phyloP scores from a whole-genome alignment of 1,284 basidiomycete species.

The Austroboletus niveus region DNA sequence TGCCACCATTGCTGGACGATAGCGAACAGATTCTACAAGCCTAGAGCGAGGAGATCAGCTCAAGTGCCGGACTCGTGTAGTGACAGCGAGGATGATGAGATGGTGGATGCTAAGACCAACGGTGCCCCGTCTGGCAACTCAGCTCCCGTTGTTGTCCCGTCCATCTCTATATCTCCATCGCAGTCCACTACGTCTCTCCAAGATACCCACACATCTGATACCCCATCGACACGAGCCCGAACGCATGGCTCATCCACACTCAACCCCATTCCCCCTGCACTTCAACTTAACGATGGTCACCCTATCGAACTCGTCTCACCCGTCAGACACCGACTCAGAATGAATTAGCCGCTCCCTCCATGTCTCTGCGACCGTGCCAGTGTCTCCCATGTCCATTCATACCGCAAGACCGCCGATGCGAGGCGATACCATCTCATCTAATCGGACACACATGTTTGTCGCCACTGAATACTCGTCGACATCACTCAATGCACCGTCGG shows the following conservation, averaged over 20 bases:
- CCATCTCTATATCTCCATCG: slow-evolving; percentile 8
- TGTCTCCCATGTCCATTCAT: slow-evolving; percentile 32
- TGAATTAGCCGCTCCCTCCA: slow-evolving; percentile 48
- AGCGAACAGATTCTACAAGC: slow-evolving; percentile 58
- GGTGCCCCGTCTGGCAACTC: background rate
- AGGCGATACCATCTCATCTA: slow-evolving; percentile 15
- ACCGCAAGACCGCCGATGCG: slow-evolving; percentile 17
- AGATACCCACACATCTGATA: slow-evolving; percentile 29
- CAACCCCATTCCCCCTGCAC: slow-evolving; percentile 29
- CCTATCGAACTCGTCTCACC: slow-evolving; percentile 22
- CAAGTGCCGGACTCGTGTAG: slow-evolving; percentile 32
- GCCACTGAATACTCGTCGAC: slow-evolving; percentile 17
- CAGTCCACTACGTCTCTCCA: slow-evolving; percentile 17
- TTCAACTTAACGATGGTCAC: slow-evolving; percentile 27
- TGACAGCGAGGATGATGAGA: slow-evolving; percentile 32
- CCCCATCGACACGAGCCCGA: slow-evolving; percentile 21
- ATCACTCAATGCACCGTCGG: slow-evolving; percentile 35
- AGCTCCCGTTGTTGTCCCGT: slow-evolving; percentile 2
- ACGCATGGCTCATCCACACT: slow-evolving; percentile 25
- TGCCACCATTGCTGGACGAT: slow-evolving; percentile 93
- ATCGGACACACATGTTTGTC: slow-evolving; percentile 10
- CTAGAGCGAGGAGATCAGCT: slow-evolving; percentile 31
- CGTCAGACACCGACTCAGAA: slow-evolving; percentile 26
- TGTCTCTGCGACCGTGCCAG: slow-evolving; percentile 44
- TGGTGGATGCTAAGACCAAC: slow-evolving; percentile 3